Evolutionary conservation across 2,329 filamentous ascomycete species (phyloP).

Genomic region (Colletotrichum musicola): DNA sequence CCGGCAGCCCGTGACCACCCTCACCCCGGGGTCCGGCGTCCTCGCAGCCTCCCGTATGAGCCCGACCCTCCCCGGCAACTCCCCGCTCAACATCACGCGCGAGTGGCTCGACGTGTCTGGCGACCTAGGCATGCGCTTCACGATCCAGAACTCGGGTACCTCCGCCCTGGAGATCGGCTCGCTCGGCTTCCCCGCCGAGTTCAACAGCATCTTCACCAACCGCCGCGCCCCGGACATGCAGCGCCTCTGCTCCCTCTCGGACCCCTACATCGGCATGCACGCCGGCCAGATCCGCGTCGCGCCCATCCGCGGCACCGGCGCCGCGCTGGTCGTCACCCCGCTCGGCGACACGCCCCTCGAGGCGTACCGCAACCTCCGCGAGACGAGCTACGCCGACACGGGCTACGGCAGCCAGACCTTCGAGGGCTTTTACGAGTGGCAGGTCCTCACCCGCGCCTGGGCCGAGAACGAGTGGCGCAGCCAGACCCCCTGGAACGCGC

Average conservation of each 20-base stretch:
- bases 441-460: conserved; percentile 65
- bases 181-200: conserved; percentile 69
- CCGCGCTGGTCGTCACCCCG: conserved; percentile 67
- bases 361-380: conserved; percentile 65
- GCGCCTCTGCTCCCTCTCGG: conserved; percentile 64
- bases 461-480: conserved; percentile 68
- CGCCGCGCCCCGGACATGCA: conserved; percentile 62
- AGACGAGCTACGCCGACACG: conserved; percentile 54
- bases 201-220: conserved; percentile 72
- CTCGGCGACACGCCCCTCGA: conserved; percentile 60
- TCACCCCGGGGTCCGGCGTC: conserved; percentile 43
- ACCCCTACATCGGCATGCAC: conserved; percentile 70
- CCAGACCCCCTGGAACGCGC: conserved; percentile 64
- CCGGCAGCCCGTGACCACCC: conserved; percentile 52
- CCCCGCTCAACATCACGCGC: conserved; percentile 60
- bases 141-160: conserved; percentile 58
- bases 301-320: conserved; percentile 62
- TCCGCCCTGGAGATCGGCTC: conserved; percentile 64
- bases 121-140: conserved; percentile 66
- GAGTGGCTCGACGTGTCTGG: conserved; percentile 63
- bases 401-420: conserved; percentile 67
- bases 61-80: conserved; percentile 53
- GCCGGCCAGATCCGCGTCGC: conserved; percentile 68
- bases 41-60: conserved; percentile 56
- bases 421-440: conserved; percentile 73